Conservation (phyloP, 1,284 basidiomycete genomes). For the Pisolithus thermaeus region DNA sequence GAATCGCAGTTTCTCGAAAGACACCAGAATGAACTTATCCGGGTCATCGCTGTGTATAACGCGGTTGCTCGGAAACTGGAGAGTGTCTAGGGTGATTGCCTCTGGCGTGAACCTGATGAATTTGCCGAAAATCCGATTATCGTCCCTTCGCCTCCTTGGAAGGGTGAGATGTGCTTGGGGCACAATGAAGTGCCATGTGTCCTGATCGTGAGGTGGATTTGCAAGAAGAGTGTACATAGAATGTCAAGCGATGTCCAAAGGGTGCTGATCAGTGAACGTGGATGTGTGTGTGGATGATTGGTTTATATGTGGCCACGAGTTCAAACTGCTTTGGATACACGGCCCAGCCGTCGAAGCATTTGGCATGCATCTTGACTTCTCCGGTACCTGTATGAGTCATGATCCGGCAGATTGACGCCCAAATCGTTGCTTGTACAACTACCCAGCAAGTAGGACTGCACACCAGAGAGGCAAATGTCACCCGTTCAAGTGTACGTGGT, state of each 20-base stretch:
- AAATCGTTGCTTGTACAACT: not conserved
- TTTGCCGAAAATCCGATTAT: conserved; percentile 35
- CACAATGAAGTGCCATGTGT: conserved; percentile 45
- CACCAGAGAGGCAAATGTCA: conserved; percentile 10
- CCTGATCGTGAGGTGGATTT: conserved; percentile 41
- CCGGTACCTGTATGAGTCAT: conserved; percentile 4
- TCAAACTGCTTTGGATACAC: conserved; percentile 1
- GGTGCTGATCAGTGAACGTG: not conserved
- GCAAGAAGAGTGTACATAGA: conserved; percentile 34
- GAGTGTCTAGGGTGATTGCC: conserved; percentile 43
- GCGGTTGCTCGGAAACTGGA: conserved; percentile 49
- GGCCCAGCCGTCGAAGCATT: conserved; percentile 1
- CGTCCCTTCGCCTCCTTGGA: conserved; percentile 20
- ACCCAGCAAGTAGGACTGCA: conserved; percentile 4
- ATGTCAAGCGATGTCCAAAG: too few relatives aligned
- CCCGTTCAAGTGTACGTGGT: conserved; percentile 38
- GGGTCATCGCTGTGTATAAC: conserved; percentile 51
- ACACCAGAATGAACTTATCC: conserved; percentile 48
- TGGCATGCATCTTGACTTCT: conserved; percentile 2
- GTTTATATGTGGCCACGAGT: not conserved
- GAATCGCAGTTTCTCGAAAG: conserved; percentile 50
- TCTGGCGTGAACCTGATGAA: conserved; percentile 45
- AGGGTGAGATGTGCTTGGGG: conserved; percentile 25
- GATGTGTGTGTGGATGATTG: not conserved
- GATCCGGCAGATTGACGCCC: conserved; percentile 6